Evolutionary conservation across 805 yeast species (phyloP).

Genomic region (Peterozyma xylosa): DNA sequence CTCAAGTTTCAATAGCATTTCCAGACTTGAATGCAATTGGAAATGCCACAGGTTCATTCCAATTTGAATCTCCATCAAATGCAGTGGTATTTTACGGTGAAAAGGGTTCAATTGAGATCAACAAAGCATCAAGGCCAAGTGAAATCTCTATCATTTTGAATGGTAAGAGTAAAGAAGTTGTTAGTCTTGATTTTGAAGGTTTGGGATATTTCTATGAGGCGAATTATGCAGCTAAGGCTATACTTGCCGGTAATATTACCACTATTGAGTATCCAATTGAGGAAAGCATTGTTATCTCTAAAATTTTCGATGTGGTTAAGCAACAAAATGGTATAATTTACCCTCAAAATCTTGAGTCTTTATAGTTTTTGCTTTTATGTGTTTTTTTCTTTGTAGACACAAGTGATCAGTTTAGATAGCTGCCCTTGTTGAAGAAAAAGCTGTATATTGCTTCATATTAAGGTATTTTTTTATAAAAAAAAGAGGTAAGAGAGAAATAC

Average conservation of each 20-base stretch:
- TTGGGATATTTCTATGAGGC: conserved; percentile 51
- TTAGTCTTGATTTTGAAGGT: conserved; percentile 23
- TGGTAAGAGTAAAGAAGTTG: conserved; percentile 13
- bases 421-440: too few species aligned
- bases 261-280: conserved; percentile 30
- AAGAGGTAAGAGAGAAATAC: too few species aligned
- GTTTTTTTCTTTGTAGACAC: too few species aligned
- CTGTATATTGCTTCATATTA: too few species aligned
- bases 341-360: conserved; percentile 24
- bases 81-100: conserved; percentile 25
- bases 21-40: too few species aligned
- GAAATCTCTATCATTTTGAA: conserved; percentile 19
- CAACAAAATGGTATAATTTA: conserved; percentile 34
- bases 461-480: too few species aligned
- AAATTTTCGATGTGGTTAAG: conserved; percentile 39
- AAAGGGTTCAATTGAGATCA: conserved; percentile 29
- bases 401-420: too few species aligned
- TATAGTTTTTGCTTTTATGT: too few species aligned
- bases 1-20: too few species aligned
- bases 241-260: conserved; percentile 29
- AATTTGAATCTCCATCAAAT: too few species aligned
- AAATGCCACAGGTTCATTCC: too few species aligned
- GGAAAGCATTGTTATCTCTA: conserved; percentile 41
- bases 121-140: conserved; percentile 31
- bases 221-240: conserved; percentile 40